Evolutionary conservation across 2,329 filamentous ascomycete species (phyloP), one percentile per base, ranked within the genome.

Genomic region (Verticillium alfalfae): DNA sequence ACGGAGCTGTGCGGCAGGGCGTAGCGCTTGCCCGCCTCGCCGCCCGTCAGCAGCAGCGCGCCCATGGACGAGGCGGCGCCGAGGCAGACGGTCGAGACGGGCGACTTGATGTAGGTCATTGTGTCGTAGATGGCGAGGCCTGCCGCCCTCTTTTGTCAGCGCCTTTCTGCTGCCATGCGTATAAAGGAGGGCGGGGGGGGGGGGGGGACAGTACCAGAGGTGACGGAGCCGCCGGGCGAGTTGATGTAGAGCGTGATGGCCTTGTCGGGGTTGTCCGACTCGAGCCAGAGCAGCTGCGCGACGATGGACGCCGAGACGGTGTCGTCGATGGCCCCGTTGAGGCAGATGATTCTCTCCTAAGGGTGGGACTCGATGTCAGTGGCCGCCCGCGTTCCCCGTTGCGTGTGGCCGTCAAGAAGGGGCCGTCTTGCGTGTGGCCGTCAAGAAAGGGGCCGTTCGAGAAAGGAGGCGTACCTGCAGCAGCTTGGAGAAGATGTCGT

Each of bases 231-330:
- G 58, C 95, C 95, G 0, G 94, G 94, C 0, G 92, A 96, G 79
- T 99, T 97, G 75, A 99, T 99, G 76, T 99, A 99, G 75, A 99
- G 91, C 59, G 91, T 95, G 67, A 99, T 98, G 13, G 93, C 91
- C 75, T 97, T 97, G 61, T 96, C 88, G 3, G 94, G 93, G 71
- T 92, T 92, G 72, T 99, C 95, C 70, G 94, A 95, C 82, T 99
- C 96, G 75, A 99, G 92, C 85, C 93, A 99, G 66, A 99, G 89
- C 26, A 99, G 87, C 74, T 99, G 96, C 1, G 95, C 92, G 34
- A 98, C 94, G 66, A 98, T 92, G 52, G 90, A 91, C n/a, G 95
- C 94, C 41, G 93, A 96, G 67, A 95, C 87, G 52, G 86, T 89
- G 72, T 97, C 92, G 78, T 98, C 91, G 62, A 98, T 93, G 71